Percentiles rank a stretch among this genome's conserved stretches.
Evolutionary conservation across 306 rosid species (phyloP).

Genomic region (Quercus mongolica): DNA sequence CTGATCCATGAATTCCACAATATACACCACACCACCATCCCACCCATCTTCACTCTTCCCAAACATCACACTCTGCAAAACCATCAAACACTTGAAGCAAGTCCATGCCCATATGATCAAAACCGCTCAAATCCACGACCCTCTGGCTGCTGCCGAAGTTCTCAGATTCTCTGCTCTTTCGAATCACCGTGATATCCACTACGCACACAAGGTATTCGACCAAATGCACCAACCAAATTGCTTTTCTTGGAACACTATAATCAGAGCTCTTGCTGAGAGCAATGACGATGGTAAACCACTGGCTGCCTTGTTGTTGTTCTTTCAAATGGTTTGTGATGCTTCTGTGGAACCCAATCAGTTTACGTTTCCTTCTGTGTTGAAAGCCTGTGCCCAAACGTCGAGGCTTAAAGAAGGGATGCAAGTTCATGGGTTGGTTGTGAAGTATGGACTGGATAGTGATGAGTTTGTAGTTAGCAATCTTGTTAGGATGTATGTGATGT

Average conservation of each 20-base stretch:
- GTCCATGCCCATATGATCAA: constrained; percentile 65
- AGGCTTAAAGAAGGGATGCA: constrained; percentile 54
- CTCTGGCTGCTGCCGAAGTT: constrained; percentile 50
- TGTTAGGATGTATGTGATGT: constrained; percentile 68
- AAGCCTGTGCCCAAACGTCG: constrained; percentile 54
- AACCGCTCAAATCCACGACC: constrained; percentile 55
- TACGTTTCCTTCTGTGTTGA: constrained; percentile 69
- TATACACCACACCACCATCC: constrained; percentile 5
- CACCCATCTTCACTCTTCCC: constrained; percentile 50
- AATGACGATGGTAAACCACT: constrained; percentile 15
- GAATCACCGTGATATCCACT: constrained; percentile 27
- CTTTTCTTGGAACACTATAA: constrained; percentile 70
- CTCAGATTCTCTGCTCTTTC: constrained; percentile 52
- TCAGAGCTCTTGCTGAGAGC: constrained; percentile 63
- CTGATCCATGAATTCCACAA: constrained; percentile 32
- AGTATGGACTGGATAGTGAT: constrained; percentile 54
- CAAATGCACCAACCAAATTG: constrained; percentile 50
- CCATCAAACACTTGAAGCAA: constrained; percentile 56
- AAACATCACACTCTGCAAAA: constrained; percentile 48
- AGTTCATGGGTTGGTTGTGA: constrained; percentile 67
- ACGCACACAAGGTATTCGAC: constrained; percentile 41
- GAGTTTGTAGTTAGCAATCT: constrained; percentile 63
- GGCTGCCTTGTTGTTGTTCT: constrained; percentile 43
- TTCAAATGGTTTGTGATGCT: constrained; percentile 46
- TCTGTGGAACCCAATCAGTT: constrained; percentile 55